Evolutionary conservation across 2,329 filamentous ascomycete genomes (phyloP), one percentile per base, ranked within the genome.

Genomic region (Colletotrichum tabaci): DNA sequence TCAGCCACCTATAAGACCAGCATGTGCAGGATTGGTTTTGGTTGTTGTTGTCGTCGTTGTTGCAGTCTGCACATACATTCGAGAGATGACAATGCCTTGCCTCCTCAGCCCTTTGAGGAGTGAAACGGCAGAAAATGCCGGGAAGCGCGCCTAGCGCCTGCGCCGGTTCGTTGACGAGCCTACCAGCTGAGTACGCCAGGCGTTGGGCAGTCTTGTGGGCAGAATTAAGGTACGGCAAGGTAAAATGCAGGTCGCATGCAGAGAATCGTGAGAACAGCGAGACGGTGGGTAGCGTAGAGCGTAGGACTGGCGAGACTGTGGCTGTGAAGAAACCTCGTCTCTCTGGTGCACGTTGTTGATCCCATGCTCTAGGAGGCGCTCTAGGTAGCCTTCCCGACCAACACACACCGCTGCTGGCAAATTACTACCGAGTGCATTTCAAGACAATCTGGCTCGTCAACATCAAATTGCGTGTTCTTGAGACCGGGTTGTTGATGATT

Each of bases 121-220:
- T 26, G 44, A 57, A 47, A 50, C 66, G 30, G 35, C 49, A 52
- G 56, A 26, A 47, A 21, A 63, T 23, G 26, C 21, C 13, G n/a
- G 40, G 10, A 44, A 50, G 42, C 30, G 42, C 26, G 46, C 61
- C 44, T 10, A 23, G 30, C 21, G 47, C 61, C 23, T 61, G 49
- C 16, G 70, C 50, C 35, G 55, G 61, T 55, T 66, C 70, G 61
- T 66, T 50, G 61, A 65, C 56, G 55, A 67, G 55, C 66, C 53
- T 72, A 60, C 65, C 49, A 70, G 60, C 66, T 40, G 52, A 49
- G 30, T 55, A 49, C 57, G 66, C 55, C 66, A 66, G 26, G 61
- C 9, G 30, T 35, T 61, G 56, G 46, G 49, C 52, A 63, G 57
- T 55, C 65, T 64, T 30, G 58, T 60, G 52, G 58, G 40, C 47